A percentile compares a stretch with the other conserved stretches of the same genome.
Conservation (phyloP, 192 early-diverging fungal species). For the Ambispora gerdemannii region DNA sequence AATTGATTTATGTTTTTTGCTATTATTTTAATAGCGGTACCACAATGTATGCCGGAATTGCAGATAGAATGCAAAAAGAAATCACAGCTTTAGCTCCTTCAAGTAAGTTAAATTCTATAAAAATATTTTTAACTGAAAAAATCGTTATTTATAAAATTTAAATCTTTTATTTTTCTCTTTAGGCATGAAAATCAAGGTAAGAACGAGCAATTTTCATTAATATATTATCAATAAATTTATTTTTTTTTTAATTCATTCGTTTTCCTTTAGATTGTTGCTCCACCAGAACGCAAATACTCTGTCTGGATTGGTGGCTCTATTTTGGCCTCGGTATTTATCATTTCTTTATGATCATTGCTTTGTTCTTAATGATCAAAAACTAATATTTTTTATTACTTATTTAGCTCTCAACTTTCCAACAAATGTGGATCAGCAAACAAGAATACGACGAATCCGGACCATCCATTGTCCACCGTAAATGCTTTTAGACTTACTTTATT, state of each 20-base stretch:
- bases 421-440: constrained; percentile 98
- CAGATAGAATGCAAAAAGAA: constrained; percentile 97
- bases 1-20: no score
- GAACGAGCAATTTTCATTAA: neutral
- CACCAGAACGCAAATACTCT: constrained; percentile 98
- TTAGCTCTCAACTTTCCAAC: constrained; percentile 92
- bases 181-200: constrained; percentile 30
- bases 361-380: neutral
- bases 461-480: constrained; percentile 97
- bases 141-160: constrained; percentile 3
- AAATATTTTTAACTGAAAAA: neutral
- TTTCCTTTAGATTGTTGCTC: constrained; percentile 92
- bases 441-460: constrained; percentile 99
- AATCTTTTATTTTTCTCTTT: neutral
- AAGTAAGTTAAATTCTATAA: constrained; percentile 67
- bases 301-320: constrained; percentile 99
- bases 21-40: constrained; percentile 73
- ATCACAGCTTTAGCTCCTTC: constrained; percentile 92
- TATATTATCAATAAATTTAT: neutral
- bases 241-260: neutral
- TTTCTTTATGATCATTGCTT: neutral
- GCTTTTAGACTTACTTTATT: constrained; percentile 64
- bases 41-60: constrained; percentile 97
- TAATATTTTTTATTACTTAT: neutral
- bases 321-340: constrained; percentile 64